A percentile compares a stretch with the other conserved stretches of the same genome.
Evolutionary conservation across 176 grass and related monocot species (phyloP).

Genomic region (Phoenix roebelenii): DNA sequence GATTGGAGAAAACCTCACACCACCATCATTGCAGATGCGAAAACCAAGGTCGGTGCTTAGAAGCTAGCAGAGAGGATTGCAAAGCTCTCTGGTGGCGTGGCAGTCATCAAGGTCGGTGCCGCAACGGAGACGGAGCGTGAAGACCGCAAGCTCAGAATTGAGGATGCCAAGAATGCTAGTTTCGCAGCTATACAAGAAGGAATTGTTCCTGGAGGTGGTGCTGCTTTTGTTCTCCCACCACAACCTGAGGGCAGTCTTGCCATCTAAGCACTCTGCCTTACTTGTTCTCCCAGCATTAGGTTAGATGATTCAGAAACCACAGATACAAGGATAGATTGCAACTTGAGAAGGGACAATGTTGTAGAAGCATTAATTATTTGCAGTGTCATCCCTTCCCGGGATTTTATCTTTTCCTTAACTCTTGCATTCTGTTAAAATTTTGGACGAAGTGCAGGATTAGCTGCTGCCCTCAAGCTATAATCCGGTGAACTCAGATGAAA

Average conservation of each 20-base stretch:
- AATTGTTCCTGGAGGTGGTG: conserved; percentile 85
- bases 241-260: conserved; percentile 34
- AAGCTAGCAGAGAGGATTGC: conserved; percentile 94
- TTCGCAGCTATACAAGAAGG: conserved; percentile 95
- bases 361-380: background rate
- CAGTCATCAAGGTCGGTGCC: conserved; percentile 87
- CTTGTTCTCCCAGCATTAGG: no score
- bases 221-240: conserved; percentile 27
- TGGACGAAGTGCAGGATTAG: no score
- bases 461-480: no score
- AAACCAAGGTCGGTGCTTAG: conserved; percentile 16
- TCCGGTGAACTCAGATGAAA: no score
- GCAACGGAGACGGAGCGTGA: conserved; percentile 77
- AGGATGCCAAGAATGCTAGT: conserved; percentile 91
- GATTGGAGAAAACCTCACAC: no score
- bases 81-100: conserved; percentile 84
- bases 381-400: no score
- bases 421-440: no score
- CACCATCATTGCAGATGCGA: no score
- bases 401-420: no score
- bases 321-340: background rate
- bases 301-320: background rate
- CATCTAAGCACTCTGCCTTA: conserved; percentile 14
- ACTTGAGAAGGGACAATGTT: conserved; percentile 5
- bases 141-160: conserved; percentile 82